Evolutionary conservation across 331 rosid genomes (phyloP).

Genomic region (Malus hybrid): DNA sequence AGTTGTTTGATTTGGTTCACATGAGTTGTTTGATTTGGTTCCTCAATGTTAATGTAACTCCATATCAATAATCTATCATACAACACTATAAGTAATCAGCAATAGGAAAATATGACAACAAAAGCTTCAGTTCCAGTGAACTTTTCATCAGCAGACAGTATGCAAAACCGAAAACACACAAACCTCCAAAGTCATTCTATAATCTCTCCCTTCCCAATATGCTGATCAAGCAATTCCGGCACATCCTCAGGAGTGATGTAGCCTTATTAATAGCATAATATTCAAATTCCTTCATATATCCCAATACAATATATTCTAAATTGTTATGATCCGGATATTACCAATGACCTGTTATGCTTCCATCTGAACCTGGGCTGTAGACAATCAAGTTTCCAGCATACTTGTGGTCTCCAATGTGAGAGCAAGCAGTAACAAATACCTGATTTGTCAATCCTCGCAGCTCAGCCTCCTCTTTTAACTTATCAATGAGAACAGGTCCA

Average conservation of each 20-base stretch:
- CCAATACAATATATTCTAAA: not conserved
- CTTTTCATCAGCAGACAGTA: no score
- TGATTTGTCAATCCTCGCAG: slow-evolving; percentile 56
- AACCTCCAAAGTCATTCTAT: no score
- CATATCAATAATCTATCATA: no score
- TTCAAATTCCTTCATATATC: not conserved
- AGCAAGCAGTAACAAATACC: slow-evolving; percentile 62
- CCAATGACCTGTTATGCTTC: slow-evolving; percentile 80
- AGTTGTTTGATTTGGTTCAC: no score
- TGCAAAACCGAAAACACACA: no score
- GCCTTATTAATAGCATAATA: slow-evolving; percentile 47
- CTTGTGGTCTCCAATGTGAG: slow-evolving; percentile 97
- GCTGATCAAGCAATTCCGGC: slow-evolving; percentile 71
- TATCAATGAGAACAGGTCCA: slow-evolving; percentile 74
- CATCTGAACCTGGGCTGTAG: slow-evolving; percentile 58
- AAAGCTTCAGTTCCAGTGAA: no score
- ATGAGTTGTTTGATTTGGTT: no score
- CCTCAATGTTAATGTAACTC: no score
- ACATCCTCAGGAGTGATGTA: slow-evolving; percentile 89
- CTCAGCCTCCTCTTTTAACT: slow-evolving; percentile 56
- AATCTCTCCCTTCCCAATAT: no score
- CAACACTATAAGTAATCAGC: no score
- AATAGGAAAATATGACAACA: no score
- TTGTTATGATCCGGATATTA: slow-evolving; percentile 17
- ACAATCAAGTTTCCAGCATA: slow-evolving; percentile 91